Conservation (phyloP, 2,329 filamentous ascomycete species). For the Cercospora sp. region DNA sequence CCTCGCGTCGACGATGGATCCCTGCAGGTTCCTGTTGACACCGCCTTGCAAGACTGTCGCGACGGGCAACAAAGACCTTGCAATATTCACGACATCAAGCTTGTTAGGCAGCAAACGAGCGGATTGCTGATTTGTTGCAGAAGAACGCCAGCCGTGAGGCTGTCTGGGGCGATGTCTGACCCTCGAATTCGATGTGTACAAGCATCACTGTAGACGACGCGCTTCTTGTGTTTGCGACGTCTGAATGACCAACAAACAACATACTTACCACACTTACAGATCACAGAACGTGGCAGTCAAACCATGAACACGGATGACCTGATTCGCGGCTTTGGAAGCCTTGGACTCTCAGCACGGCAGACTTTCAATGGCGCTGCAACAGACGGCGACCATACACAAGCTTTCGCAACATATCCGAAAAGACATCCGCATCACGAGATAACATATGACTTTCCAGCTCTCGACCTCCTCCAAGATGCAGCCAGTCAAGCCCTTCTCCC, state of each 20-base stretch:
- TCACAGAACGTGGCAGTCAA: too few species aligned
- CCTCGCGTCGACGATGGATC: background rate
- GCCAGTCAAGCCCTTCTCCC: conserved; percentile 4
- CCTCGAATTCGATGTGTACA: background rate
- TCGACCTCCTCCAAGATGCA: conserved; percentile 12
- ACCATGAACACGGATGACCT: conserved; percentile 1
- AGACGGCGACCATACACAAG: background rate
- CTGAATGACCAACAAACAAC: background rate
- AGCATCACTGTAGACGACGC: background rate
- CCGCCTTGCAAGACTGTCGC: conserved; percentile 9
- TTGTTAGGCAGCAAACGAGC: background rate
- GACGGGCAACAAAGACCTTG: conserved; percentile 9
- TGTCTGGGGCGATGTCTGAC: background rate
- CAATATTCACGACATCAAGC: background rate
- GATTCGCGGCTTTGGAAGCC: background rate
- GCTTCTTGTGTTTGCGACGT: background rate
- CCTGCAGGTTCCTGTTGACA: conserved; percentile 11
- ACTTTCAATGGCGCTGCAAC: background rate
- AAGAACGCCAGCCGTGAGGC: background rate
- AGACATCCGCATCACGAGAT: conserved; percentile 14
- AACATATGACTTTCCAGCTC: conserved; percentile 12
- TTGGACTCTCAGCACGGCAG: conserved; percentile 3
- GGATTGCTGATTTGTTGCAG: background rate
- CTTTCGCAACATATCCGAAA: conserved; percentile 2
- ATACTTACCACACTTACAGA: background rate